Percentiles rank a stretch among this genome's conserved stretches.
These are phyloP conservation scores for Chaetomium globosum DNA, from an alignment of 2,329 filamentous ascomycete genomes.

Conservation along the genomic window DNA sequence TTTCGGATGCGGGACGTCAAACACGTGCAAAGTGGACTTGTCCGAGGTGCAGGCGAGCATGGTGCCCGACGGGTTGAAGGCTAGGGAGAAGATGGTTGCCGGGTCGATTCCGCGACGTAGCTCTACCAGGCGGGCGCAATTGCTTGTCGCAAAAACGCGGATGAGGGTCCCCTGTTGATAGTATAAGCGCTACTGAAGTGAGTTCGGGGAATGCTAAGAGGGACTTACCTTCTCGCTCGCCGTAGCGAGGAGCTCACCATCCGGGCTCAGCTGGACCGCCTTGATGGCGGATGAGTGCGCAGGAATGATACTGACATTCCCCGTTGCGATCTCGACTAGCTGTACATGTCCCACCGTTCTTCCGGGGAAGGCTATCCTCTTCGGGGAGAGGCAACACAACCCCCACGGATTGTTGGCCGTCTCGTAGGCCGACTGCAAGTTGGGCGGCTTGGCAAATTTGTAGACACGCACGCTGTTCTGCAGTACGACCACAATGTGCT, in stretches of 20 bases:
- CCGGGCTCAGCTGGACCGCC: slow-evolving; percentile 76
- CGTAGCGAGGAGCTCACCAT: slow-evolving; percentile 81
- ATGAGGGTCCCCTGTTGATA: slow-evolving; percentile 72
- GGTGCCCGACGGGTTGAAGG: slow-evolving; percentile 79
- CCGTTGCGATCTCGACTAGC: slow-evolving; percentile 74
- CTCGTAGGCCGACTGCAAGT: slow-evolving; percentile 74
- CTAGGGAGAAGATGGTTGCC: slow-evolving; percentile 82
- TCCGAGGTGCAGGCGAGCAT: slow-evolving; percentile 91
- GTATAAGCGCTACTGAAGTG: background rate
- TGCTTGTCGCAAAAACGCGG: slow-evolving; percentile 79
- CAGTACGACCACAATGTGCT: slow-evolving; percentile 77
- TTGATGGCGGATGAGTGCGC: slow-evolving; percentile 80
- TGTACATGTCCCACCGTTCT: slow-evolving; percentile 86
- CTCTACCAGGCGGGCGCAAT: slow-evolving; percentile 79
- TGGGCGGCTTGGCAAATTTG: slow-evolving; percentile 71
- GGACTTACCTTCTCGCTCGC: slow-evolving; percentile 73
- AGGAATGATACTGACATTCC: slow-evolving; percentile 89
- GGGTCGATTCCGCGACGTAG: slow-evolving; percentile 86
- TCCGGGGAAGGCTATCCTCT: slow-evolving; percentile 82
- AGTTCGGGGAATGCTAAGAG: background rate
- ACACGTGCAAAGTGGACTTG: slow-evolving; percentile 93
- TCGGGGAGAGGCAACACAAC: slow-evolving; percentile 74
- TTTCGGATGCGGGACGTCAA: slow-evolving; percentile 71
- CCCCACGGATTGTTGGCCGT: slow-evolving; percentile 84
- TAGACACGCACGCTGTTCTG: slow-evolving; percentile 82